Evolutionary conservation across 169 alveolate species (phyloP).

Genomic region (Plasmodium chabaudi): DNA sequence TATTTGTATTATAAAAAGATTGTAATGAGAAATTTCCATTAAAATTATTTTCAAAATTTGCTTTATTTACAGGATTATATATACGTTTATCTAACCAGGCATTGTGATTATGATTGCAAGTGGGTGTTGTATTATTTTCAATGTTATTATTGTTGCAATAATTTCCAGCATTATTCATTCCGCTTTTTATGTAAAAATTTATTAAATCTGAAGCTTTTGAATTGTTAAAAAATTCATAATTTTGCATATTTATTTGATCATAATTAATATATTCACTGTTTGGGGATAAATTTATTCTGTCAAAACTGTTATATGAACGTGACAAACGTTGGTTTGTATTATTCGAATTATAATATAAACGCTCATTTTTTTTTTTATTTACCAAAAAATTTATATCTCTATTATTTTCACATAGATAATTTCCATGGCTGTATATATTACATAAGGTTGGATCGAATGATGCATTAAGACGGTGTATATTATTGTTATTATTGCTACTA

Average conservation of each 20-base stretch:
- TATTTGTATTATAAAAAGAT: constrained; percentile 11
- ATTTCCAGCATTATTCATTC: background rate
- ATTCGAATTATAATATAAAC: too few species aligned
- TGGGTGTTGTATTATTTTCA: too few species aligned
- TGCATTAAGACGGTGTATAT: too few species aligned
- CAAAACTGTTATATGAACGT: background rate
- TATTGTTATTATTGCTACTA: too few species aligned
- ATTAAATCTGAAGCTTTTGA: constrained; percentile 16
- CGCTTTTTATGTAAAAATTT: constrained; percentile 10
- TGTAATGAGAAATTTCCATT: constrained; percentile 5
- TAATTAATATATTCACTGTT: background rate
- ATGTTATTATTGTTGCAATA: constrained; percentile 1
- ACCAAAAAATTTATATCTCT: background rate
- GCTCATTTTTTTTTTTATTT: background rate
- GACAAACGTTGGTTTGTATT: background rate
- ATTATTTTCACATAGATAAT: background rate
- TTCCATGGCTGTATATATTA: background rate
- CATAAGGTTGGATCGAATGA: too few species aligned
- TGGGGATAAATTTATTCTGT: background rate
- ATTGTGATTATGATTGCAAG: too few species aligned
- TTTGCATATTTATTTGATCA: constrained; percentile 14
- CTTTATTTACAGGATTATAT: constrained; percentile 9
- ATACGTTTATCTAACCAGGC: constrained; percentile 13
- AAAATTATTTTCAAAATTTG: background rate
- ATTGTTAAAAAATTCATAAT: constrained; percentile 14